Evolutionary conservation across 768 basidiomycete genomes (phyloP), one percentile per base, ranked within the genome.

Genomic region (Rhodotorula kratochvilovae): DNA sequence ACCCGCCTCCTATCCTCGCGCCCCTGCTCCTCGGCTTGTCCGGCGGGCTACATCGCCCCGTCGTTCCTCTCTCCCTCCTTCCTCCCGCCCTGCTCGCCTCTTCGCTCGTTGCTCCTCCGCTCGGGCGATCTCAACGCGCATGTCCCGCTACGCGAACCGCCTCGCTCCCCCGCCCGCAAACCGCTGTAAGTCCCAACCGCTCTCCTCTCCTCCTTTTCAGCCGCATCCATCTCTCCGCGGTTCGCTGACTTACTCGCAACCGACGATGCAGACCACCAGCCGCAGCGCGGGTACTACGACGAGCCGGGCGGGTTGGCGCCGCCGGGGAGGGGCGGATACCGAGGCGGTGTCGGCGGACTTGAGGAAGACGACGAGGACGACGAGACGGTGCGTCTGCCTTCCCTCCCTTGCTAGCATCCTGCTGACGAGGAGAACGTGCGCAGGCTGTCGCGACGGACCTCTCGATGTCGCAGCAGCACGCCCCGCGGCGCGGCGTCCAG

Each of bases 391-490:
- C 48, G 65, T 43, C 39, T 27, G n/a, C 25, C 36, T 8, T 29
- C 25, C 33, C 36, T 61, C 3, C 48, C 54, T 10, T 13, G 27
- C 23, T 48, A 12, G 0, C 8, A 5, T n/a, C 8, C 31, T 36
- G 43, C 36, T 56, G 10, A 64, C 36, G 25, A 2, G 11, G 15
- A 10, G 11, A 16, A 23, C 13, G 36, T 2, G 15, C 29, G n/a
- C 35, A 71, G 70, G 70, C 70, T 0, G 66, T 71, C 35, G 70
- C 56, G 0, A 71, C 70, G 25, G 70, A 71, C 46, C 61, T 71
- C 27, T 71, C 70, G 29, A 3, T n/a, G 2, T 29, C 50, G 23
- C 66, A 39, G 5, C 46, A 50, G n/a, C 66, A 57, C 1, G n/a
- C 19, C 0, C 16, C 53, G 11, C 13, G 62, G 1, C 61, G 70